Evolutionary conservation across 495 filamentous ascomycete species (phyloP), one percentile per base, ranked within the genome.

Genomic region (Trichoderma parareesei): DNA sequence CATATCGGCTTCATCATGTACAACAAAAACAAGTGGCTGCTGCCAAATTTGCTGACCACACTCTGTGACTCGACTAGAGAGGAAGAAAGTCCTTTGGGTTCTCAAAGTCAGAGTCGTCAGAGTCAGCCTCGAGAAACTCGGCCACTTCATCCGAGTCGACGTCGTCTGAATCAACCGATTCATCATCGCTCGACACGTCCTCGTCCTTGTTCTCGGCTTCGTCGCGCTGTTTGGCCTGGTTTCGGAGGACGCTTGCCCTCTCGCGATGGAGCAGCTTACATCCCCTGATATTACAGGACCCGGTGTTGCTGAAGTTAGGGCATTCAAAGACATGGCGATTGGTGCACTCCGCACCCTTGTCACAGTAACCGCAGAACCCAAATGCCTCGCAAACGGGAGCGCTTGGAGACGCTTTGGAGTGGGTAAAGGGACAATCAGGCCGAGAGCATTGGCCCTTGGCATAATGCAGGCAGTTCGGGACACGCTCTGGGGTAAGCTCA

Each of bases 261-360:
- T 95, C 90, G 69, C 93, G 84, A 75, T 98, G 94, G 38, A 86
- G 90, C 66, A 97, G 79, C 70, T 85, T 87, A 80, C 94, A 98
- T 42, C 86, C 87, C 75, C 88, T 88, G 71, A 85, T 87, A 70
- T 85, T 87, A 85, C 94, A 98, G 43, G 81, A 77, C 66, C 93
- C 93, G 61, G 82, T 89, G 77, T 97, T 96, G 81, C 90, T 89
- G 79, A 95, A 96, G 73, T 97, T 90, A 57, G 94, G 94, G 71
- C 94, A 98, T 73, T 97, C 94, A 69, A 79, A 81, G 64, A 90
- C 87, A 75, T 98, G 94, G 67, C 91, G 90, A 66, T 96, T 87
- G 65, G 86, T 72, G 72, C 94, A 98, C 53, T 78, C 73, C 49
- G 81, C 81, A 57, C 94, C 94, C 72, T 91, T 90, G 64, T 90